Evolutionary conservation across 129 eudicot genomes (phyloP), one percentile per base, ranked within the genome.

Genomic region (Gnaphalium uliginosum): DNA sequence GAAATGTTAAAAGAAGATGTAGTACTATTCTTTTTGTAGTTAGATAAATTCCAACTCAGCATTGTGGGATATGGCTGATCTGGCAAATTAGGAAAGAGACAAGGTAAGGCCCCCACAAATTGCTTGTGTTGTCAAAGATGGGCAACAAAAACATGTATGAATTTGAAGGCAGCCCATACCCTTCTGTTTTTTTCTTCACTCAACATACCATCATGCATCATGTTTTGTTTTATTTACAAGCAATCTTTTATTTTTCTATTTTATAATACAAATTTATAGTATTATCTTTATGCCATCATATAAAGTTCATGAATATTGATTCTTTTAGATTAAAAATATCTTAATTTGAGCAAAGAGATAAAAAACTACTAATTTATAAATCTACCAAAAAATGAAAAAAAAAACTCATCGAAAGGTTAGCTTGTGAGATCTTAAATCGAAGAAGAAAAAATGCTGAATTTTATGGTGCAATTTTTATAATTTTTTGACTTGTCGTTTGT

Each of bases 141-240:
- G 74, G 64, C 53, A 73, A 73, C 70, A 54, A 46, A 79, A 79
- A 79, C 75, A 79, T 74, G 74, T 22, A 69, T 43, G 71, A 29
- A 62, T 69, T 8, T 70, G 70, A 66, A 80, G 74, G 83, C 83
- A 80, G 6, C 75, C 79, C 83, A 80, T 80, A 39, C 83, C 64
- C 69, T 33, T 39, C 70, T 79, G 83, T 73, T 66, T 50, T n/a
- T 65, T 65, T 53, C 73, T 66, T 79, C 73, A 72, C 83, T 72
- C 78, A 58, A 72, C 78, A 64, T 73, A 59, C 29, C 29, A 41
- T 0, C 4, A 41, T 41, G 0, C 57, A 72, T 79, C 78, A 79
- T 79, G 78, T 72, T 79, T 79, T 79, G 78, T 79, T 79, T 65
- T 79, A 72, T 66, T 22, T 68, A 27, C 69, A 79, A 79, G 83